A percentile compares a stretch with the other conserved stretches of the same genome.
Evolutionary conservation across 2,329 filamentous ascomycete species (phyloP).

Genomic region (Hirsutella thompsonii): DNA sequence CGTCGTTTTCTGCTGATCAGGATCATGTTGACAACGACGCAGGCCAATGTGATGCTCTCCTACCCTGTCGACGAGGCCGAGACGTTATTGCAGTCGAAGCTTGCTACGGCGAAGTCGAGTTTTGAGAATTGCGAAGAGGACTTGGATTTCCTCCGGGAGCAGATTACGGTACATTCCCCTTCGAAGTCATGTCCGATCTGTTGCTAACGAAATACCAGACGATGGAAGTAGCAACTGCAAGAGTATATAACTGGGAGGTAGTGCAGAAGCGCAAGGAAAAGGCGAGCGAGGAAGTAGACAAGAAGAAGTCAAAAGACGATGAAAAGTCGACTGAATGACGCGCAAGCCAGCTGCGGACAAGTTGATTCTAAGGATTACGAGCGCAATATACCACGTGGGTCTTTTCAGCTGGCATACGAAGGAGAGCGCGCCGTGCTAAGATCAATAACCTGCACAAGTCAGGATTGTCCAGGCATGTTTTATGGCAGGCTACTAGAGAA

Average conservation of each 20-base stretch:
- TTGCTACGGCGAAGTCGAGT: constrained; percentile 66
- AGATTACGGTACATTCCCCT: constrained; percentile 65
- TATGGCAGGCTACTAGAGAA: too few relatives aligned
- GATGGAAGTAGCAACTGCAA: constrained; percentile 87
- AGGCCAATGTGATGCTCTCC: constrained; percentile 95
- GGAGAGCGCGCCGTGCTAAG: too few relatives aligned
- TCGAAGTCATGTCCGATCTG: constrained; percentile 1
- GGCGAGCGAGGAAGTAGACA: constrained; percentile 41
- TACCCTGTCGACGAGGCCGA: constrained; percentile 87
- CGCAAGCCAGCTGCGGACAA: background rate
- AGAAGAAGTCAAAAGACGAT: constrained; percentile 25
- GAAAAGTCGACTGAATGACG: constrained; percentile 5
- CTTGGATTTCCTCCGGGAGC: constrained; percentile 85
- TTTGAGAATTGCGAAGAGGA: constrained; percentile 90
- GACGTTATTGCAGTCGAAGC: constrained; percentile 61
- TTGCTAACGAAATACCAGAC: constrained; percentile 44
- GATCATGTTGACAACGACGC: constrained; percentile 4
- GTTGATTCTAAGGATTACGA: too few relatives aligned
- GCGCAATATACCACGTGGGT: too few relatives aligned
- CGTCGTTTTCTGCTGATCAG: background rate
- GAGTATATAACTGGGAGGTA: constrained; percentile 99
- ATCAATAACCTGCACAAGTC: too few relatives aligned
- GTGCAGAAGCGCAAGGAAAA: constrained; percentile 91
- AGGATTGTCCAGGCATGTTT: too few relatives aligned
- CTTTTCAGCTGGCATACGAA: too few relatives aligned